Conservation (phyloP, 441 rosid genomes). For the Eruca vesicaria region DNA sequence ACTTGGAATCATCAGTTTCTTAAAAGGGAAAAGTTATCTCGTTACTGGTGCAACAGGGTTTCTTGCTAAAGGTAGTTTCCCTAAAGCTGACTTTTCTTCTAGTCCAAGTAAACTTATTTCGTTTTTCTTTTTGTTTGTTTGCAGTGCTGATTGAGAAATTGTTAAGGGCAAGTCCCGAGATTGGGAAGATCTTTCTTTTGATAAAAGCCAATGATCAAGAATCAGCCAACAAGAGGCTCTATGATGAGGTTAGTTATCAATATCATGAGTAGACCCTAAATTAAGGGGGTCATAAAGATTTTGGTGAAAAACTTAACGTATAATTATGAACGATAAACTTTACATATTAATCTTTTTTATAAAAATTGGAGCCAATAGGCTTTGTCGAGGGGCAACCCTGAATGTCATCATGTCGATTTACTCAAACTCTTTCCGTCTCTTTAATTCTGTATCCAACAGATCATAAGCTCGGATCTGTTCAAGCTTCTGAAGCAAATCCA, state of each 20-base stretch:
- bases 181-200: slow-evolving; percentile 37
- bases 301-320: neutral
- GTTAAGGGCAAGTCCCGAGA: slow-evolving; percentile 38
- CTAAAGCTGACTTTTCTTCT: slow-evolving; percentile 1
- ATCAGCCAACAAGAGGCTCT: slow-evolving; percentile 34
- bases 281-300: neutral
- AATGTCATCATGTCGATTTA: neutral
- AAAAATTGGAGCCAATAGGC: no score
- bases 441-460: slow-evolving; percentile 8
- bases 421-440: neutral
- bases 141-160: slow-evolving; percentile 39
- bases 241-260: slow-evolving; percentile 27
- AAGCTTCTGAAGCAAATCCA: slow-evolving; percentile 20
- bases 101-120: neutral
- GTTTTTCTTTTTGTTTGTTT: neutral
- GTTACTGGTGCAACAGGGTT: slow-evolving; percentile 39
- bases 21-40: slow-evolving; percentile 26
- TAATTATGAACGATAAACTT: neutral
- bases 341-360: no score
- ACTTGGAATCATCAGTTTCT: slow-evolving; percentile 16
- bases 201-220: slow-evolving; percentile 39
- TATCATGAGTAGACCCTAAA: neutral
- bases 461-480: slow-evolving; percentile 34
- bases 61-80: slow-evolving; percentile 26
- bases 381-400: neutral